Conservation (phyloP, 306 rosid species). For the Quillaja saponaria region DNA sequence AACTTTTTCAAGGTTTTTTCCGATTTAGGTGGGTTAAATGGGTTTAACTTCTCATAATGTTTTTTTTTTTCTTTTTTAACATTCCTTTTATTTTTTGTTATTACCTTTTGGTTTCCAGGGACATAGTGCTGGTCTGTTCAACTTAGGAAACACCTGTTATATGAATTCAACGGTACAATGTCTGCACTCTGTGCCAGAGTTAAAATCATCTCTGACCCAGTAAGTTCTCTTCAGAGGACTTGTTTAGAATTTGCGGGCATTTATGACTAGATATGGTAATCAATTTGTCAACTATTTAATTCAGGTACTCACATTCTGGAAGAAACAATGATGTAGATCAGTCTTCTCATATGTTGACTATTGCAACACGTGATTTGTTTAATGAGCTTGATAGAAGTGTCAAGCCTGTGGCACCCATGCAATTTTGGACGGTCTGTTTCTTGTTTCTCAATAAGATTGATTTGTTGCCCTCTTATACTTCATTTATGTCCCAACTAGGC, state of each 20-base stretch:
- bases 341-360: conserved; percentile 82
- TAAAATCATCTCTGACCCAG: conserved; percentile 88
- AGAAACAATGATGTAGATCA: conserved; percentile 86
- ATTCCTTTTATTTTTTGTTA: conserved; percentile 8
- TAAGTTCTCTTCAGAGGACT: conserved; percentile 41
- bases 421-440: conserved; percentile 89
- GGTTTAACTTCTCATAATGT: not conserved
- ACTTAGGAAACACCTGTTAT: conserved; percentile 96
- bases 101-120: conserved; percentile 52
- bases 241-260: conserved; percentile 19
- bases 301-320: conserved; percentile 75
- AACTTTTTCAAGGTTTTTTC: not conserved
- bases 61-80: not conserved
- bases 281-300: conserved; percentile 33
- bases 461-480: not conserved
- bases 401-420: conserved; percentile 98
- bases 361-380: conserved; percentile 90
- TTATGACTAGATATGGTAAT: conserved; percentile 20
- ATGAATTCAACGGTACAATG: conserved; percentile 99
- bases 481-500: not conserved
- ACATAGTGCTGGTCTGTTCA: conserved; percentile 87
- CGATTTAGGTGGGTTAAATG: conserved; percentile 6
- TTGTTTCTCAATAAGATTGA: conserved; percentile 22
- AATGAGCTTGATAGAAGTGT: conserved; percentile 85
- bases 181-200: conserved; percentile 97